Percentiles rank a stretch among this genome's conserved stretches.
Conservation (phyloP, 805 yeast genomes). For the Pichia exigua region DNA sequence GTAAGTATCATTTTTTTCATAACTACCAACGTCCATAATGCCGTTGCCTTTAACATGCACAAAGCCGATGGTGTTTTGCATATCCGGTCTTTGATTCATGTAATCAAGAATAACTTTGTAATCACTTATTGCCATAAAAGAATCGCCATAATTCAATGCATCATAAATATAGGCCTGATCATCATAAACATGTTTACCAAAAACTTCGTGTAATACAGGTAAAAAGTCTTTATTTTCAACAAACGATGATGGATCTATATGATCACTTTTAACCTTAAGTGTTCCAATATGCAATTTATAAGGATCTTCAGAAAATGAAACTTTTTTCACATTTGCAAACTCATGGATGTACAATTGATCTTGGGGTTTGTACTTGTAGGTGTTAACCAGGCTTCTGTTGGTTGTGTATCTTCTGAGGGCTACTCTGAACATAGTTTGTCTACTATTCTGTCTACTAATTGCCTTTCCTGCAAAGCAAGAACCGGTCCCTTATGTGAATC, state of each 20-base stretch:
- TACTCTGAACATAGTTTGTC: conserved; percentile 1
- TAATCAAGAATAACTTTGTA: conserved; percentile 55
- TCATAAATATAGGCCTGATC: conserved; percentile 52
- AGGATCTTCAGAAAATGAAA: conserved; percentile 27
- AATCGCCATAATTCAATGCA: conserved; percentile 42
- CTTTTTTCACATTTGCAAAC: conserved; percentile 11
- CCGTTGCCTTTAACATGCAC: conserved; percentile 51
- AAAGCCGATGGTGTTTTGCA: conserved; percentile 65
- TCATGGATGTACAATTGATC: conserved; percentile 24
- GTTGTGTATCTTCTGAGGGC: conserved; percentile 4
- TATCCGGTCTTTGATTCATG: conserved; percentile 50
- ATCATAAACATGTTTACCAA: conserved; percentile 23
- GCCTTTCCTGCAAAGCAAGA: neutral
- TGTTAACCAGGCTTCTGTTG: conserved; percentile 17
- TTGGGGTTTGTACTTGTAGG: conserved; percentile 18
- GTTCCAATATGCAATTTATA: conserved; percentile 20
- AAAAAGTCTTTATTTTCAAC: conserved; percentile 22
- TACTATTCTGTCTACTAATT: neutral
- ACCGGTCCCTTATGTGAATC: neutral
- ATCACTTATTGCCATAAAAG: conserved; percentile 66
- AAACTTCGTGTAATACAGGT: conserved; percentile 17
- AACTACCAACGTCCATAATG: conserved; percentile 45
- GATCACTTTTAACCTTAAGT: conserved; percentile 2
- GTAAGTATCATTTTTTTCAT: conserved; percentile 54
- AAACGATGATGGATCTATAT: conserved; percentile 20